Base-by-base conservation (phyloP, 371 early-diverging fungal species). In the Apophysomyces sp. region DNA sequence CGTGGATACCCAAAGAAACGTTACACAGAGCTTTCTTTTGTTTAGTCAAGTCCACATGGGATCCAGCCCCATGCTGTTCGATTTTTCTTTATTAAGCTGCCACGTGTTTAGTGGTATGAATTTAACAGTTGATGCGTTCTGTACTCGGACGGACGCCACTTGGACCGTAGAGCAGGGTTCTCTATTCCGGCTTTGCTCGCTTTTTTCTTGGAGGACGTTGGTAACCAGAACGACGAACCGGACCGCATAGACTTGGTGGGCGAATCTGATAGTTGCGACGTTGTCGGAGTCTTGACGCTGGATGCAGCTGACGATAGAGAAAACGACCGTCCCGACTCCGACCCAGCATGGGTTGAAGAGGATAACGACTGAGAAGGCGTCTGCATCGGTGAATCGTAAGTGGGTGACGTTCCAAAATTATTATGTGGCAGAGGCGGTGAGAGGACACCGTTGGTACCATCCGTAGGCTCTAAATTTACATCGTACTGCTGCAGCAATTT, bases 401-500 rank as follows among this genome's bases (percentile, higher is more conserved):
- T 44, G 21, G 49, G 49, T 21, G 49, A 21, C 8, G 49, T 21
- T 21, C 49, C 49, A 8, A 44, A 44, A 21, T 44, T 44, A 0
- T 9, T 44, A 9, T 44, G 49, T 0, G 49, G 21, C 9, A n/a
- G 9, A 3, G 49, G 49, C 21, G 49, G 18, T 18, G 49, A 44
- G 21, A 44, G 49, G 9, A 21, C 6, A 6, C 18, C n/a, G 21
- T 3, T 18, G 11, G n/a, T 21, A 9, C 7, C 11, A 44, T 44
- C 49, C 3, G 24, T 9, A 0, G 16, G n/a, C 9, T 44, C 49
- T 11, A 44, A 34, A 59, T 59, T 57, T 4, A 59, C 15, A 36
- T 65, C 65, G 24, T 65, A 65, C 18, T 65, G 60, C 15, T 52
- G 41, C 27, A 65, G 49, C 18, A 65, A 29, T 13, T 55, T 30